Conservation (phyloP, 768 basidiomycete species). For the Termitomyces sp. region DNA sequence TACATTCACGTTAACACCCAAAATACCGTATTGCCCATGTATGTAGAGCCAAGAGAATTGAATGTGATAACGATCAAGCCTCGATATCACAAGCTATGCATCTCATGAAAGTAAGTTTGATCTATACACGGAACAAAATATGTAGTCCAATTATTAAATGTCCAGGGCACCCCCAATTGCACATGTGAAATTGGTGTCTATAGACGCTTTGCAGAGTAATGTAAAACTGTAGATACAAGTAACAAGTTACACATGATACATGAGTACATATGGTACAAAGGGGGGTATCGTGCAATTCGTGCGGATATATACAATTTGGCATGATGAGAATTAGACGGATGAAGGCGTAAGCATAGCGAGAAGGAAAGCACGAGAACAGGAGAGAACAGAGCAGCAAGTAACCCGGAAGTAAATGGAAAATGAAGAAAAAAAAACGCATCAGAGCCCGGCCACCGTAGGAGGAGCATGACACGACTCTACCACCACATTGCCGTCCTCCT, state of each 20-base stretch:
- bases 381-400: not conserved
- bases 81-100: not conserved
- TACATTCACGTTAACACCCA: not conserved
- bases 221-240: not conserved
- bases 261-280: not conserved
- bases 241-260: not conserved
- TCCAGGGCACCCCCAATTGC: not conserved
- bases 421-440: not conserved
- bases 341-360: not conserved
- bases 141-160: not conserved
- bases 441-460: not conserved
- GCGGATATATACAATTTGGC: not conserved
- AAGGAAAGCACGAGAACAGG: not conserved
- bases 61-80: not conserved
- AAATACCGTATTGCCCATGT: not conserved
- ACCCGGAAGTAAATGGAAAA: not conserved
- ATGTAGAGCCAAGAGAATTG: not conserved
- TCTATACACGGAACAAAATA: not conserved
- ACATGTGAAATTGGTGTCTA: not conserved
- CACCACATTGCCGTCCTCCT: not conserved
- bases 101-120: not conserved
- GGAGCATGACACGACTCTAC: not conserved
- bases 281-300: not conserved
- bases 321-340: not conserved
- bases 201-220: not conserved